phyloP scores from a whole-genome alignment of 306 rosid genomes.

The Cucumis hystrix region DNA sequence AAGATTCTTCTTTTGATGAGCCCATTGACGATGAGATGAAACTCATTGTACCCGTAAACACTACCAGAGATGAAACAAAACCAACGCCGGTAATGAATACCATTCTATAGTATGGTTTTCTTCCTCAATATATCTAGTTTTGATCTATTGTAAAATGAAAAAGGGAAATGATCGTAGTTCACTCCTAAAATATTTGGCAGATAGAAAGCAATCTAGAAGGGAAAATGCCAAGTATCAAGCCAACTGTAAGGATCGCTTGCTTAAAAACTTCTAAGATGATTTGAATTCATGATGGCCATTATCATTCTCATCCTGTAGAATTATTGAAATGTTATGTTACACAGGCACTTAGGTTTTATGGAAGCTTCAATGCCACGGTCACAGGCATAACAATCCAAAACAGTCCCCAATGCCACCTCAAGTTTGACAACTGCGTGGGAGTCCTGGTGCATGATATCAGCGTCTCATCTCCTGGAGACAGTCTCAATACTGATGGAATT shows the following conservation, averaged over 20 bases:
- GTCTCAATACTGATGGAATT: slow-evolving; percentile 94
- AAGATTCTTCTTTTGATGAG: slow-evolving; percentile 42
- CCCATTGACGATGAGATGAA: slow-evolving; percentile 69
- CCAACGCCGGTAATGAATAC: slow-evolving; percentile 47
- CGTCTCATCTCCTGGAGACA: slow-evolving; percentile 76
- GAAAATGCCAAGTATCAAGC: slow-evolving; percentile 74
- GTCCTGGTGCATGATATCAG: slow-evolving; percentile 69
- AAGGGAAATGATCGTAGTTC: background rate
- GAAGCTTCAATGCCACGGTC: slow-evolving; percentile 72
- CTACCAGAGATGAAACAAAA: slow-evolving; percentile 20
- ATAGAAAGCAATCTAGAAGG: slow-evolving; percentile 42
- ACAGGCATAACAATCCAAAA: slow-evolving; percentile 83
- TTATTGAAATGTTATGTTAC: slow-evolving; percentile 8
- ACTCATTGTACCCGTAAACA: slow-evolving; percentile 62
- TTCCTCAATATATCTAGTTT: background rate
- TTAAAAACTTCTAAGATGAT: background rate
- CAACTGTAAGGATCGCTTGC: slow-evolving; percentile 55
- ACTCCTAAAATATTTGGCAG: slow-evolving; percentile 19
- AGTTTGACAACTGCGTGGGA: slow-evolving; percentile 85
- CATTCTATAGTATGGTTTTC: background rate
- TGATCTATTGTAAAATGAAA: background rate
- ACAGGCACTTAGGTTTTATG: slow-evolving; percentile 87
- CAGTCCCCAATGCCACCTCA: slow-evolving; percentile 93
- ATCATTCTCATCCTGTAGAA: background rate
- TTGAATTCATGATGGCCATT: background rate